phyloP scores from a whole-genome alignment of 2,329 filamentous ascomycete genomes.

The Ampelomyces quisqualis region DNA sequence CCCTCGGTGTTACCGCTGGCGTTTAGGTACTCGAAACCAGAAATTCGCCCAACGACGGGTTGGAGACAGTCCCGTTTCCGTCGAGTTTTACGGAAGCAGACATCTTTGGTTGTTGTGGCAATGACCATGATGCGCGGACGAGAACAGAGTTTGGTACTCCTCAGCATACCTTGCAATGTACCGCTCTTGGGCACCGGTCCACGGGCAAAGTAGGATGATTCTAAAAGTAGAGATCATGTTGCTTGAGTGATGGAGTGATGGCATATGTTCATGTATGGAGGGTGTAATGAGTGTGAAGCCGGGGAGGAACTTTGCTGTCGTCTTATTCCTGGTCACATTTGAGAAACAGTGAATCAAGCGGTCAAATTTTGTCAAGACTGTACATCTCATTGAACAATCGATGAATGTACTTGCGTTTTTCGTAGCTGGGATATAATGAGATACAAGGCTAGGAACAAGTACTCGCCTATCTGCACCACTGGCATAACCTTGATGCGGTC shows the following conservation, averaged over 20 bases:
- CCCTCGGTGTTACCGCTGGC: constrained; percentile 6
- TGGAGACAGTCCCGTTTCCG: constrained; percentile 22
- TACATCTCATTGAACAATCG: too few relatives aligned
- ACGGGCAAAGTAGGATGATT: constrained; percentile 31
- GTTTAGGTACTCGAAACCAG: constrained; percentile 1
- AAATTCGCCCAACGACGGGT: constrained; percentile 22
- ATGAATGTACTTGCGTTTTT: too few relatives aligned
- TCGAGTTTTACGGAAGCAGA: constrained; percentile 23
- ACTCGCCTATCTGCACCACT: too few relatives aligned
- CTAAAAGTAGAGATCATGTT: too few relatives aligned
- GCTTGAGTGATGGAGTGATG: constrained; percentile 2
- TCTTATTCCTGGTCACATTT: neutral
- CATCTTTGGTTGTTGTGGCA: constrained; percentile 26
- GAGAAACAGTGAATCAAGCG: too few relatives aligned
- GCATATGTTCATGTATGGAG: constrained; percentile 16
- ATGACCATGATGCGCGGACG: constrained; percentile 30
- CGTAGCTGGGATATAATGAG: too few relatives aligned
- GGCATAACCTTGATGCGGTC: too few relatives aligned
- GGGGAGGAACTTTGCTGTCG: constrained; percentile 4
- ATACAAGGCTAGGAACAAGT: too few relatives aligned
- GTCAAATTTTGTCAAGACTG: too few relatives aligned
- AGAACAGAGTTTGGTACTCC: constrained; percentile 27
- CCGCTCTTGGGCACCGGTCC: constrained; percentile 30
- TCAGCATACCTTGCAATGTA: constrained; percentile 29
- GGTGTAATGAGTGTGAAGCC: constrained; percentile 18